Evolutionary conservation across 495 filamentous ascomycete genomes (phyloP).

Genomic region (Lophiotrema nucula): DNA sequence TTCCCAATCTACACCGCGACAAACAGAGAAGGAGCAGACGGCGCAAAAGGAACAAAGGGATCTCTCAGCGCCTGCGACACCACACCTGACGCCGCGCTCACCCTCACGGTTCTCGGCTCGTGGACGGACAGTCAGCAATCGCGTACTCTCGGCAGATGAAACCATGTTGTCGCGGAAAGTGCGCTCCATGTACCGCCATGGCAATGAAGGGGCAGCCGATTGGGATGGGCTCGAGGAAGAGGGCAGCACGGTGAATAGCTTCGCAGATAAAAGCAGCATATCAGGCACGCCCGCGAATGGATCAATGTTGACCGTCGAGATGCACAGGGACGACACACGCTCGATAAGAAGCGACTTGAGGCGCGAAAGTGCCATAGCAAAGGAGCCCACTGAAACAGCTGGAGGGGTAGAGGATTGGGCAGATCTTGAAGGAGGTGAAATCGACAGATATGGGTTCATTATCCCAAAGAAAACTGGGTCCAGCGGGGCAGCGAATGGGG

Average conservation of each 20-base stretch:
- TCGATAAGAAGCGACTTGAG: slow-evolving; percentile 17
- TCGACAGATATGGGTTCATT: slow-evolving; percentile 97
- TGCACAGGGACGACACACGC: background rate
- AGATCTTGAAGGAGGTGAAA: slow-evolving; percentile 77
- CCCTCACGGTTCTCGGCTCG: slow-evolving; percentile 42
- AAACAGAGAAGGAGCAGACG: slow-evolving; percentile 8
- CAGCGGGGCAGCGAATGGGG: slow-evolving; percentile 19
- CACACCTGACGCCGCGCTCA: slow-evolving; percentile 31
- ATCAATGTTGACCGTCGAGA: slow-evolving; percentile 27
- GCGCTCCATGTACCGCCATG: slow-evolving; percentile 86
- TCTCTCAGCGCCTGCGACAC: slow-evolving; percentile 1
- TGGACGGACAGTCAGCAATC: slow-evolving; percentile 39
- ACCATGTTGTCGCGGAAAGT: slow-evolving; percentile 85
- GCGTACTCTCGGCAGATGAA: slow-evolving; percentile 71
- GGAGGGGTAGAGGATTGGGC: slow-evolving; percentile 96
- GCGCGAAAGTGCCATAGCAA: slow-evolving; percentile 41
- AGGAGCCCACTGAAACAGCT: slow-evolving; percentile 62
- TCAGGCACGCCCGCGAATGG: slow-evolving; percentile 39
- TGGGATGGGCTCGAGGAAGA: slow-evolving; percentile 46
- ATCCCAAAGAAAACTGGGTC: slow-evolving; percentile 44
- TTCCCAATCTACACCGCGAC: slow-evolving; percentile 14
- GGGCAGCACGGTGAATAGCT: slow-evolving; percentile 57
- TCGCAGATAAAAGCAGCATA: slow-evolving; percentile 48
- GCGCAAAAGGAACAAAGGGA: background rate
- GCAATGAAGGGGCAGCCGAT: slow-evolving; percentile 55